Percentiles rank a stretch among this genome's conserved stretches.
Conservation (phyloP, 306 rosid genomes). For the Cajanus cajan region DNA sequence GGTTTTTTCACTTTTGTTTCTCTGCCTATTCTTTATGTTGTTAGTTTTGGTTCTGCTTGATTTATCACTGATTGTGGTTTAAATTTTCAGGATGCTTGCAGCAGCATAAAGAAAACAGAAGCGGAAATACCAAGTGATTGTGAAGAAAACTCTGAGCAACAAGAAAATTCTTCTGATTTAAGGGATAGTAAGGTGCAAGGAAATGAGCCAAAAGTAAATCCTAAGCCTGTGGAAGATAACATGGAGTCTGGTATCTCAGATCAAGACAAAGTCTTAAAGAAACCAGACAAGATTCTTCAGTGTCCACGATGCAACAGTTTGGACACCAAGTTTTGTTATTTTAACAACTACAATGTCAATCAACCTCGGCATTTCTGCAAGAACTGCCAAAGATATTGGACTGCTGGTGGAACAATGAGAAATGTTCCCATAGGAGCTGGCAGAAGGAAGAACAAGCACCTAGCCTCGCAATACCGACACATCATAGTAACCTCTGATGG, state of each 20-base stretch:
- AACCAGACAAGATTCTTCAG: conserved; percentile 69
- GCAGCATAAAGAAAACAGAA: conserved; percentile 35
- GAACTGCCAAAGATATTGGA: conserved; percentile 84
- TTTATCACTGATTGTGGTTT: conserved; percentile 15
- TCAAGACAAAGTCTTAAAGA: conserved; percentile 57
- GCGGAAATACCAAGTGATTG: conserved; percentile 21
- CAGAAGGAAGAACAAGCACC: conserved; percentile 66
- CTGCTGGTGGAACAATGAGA: conserved; percentile 82
- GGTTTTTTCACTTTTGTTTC: not conserved
- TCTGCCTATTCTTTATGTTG: not conserved
- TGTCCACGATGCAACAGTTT: conserved; percentile 76
- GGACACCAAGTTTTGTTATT: conserved; percentile 78
- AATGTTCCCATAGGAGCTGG: conserved; percentile 79
- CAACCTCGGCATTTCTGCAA: conserved; percentile 87
- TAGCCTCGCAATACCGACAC: conserved; percentile 59
- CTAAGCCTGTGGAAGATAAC: conserved; percentile 27
- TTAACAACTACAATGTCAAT: conserved; percentile 77
- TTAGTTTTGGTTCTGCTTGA: not conserved
- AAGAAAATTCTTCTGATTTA: conserved; percentile 28
- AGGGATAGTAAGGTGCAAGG: conserved; percentile 20
- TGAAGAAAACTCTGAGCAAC: conserved; percentile 35
- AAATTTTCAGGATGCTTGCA: conserved; percentile 46
- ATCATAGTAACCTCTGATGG: conserved; percentile 51
- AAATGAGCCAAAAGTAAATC: conserved; percentile 21
- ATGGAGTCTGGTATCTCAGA: conserved; percentile 32